Base-by-base conservation (phyloP, 2,329 filamentous ascomycete genomes). In the Apiospora sp. region DNA sequence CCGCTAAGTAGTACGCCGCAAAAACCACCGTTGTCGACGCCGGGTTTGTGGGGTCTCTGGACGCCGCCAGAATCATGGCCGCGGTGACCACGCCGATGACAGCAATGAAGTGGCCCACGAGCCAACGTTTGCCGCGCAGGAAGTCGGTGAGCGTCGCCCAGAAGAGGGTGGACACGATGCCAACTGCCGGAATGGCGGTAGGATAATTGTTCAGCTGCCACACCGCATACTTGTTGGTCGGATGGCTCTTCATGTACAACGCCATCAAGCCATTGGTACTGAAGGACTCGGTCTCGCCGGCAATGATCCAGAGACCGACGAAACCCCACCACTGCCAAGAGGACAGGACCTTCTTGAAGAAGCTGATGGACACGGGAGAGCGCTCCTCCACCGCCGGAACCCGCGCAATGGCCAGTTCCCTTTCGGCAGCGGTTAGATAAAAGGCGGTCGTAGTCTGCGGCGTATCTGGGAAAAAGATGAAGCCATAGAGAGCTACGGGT, bases 211-310 rank as follows among this genome's bases (percentile, higher is more conserved):
- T 91, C 14, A 87, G 83, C 74, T 90, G 86, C 0, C 83, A 69
- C 0, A 88, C 82, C 0, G 83, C 81, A 76, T 87, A 89, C 19
- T 78, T 77, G 27, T 78, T 79, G 10, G 77, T 80, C 0, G 86
- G 86, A 48, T 87, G 84, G 72, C 80, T 83, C 76, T 88, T 87
- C 79, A 89, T 80, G 77, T 85, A 89, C 0, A 89, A 81, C 0
- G 83, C 81, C 0, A 89, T 80, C 0, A 93, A 83, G 0, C 89
- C 84, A 79, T 94, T 93, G 27, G 88, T 86, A 70, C 88, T 90
- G 80, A 93, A 94, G 0, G 90, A 92, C 79, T 94, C 92, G 0
- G 90, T 91, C 78, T 93, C 91, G 43, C 92, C 91, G 0, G 91
- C 92, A 54, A 94, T 90, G 75, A 92, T 87, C 91, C 91, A 93